Base-by-base conservation (phyloP, 2,329 filamentous ascomycete species). In the Alternaria triticimaculans region DNA sequence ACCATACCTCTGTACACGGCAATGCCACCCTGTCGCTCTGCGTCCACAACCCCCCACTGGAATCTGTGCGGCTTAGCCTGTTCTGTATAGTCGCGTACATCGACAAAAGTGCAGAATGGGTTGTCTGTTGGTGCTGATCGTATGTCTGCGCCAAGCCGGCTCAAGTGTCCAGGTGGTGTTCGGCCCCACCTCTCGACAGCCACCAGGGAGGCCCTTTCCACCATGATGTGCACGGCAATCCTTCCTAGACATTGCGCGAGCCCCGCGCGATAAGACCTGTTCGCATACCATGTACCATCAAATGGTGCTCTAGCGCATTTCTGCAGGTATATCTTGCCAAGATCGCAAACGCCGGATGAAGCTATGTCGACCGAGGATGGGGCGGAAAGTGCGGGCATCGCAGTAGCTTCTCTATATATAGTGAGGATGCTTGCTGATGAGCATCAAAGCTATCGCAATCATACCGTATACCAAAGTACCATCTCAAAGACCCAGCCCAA, bases 361-460 rank as follows among this genome's bases (percentile, higher is more conserved):
- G 58, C 28, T 60, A 51, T 30, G 26, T 49, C 41, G 44, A 30
- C 51, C 58, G 58, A 49, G 28, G 21, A 60, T 56, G 50, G 58
- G 50, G 58, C 58, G 44, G 50, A 43, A 60, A 56, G 50, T 60
- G 58, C 28, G 30, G 51, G 51, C 43, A 20, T 43, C 25, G 23
- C 44, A 37, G 21, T n/a, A 45, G 30, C 11, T 28, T 10, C 15
- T 60, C 28, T 41, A 60, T 55, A 56, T 30, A 25, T 56, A 56
- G 28, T 21, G 23, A 60, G 30, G 9, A 21, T 30, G 41, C 8
- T 33, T 56, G 20, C n/a, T 20, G 5, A 11, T 10, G 18, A 37
- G n/a, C n/a, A n/a, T n/a, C n/a, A n/a, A n/a, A n/a, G n/a, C n/a
- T n/a, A n/a, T n/a, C n/a, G n/a, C n/a, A n/a, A n/a, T n/a, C n/a